These are phyloP conservation scores for Penicillium sp. DNA, from an alignment of 2,329 filamentous ascomycete species.

Conservation along the genomic window DNA sequence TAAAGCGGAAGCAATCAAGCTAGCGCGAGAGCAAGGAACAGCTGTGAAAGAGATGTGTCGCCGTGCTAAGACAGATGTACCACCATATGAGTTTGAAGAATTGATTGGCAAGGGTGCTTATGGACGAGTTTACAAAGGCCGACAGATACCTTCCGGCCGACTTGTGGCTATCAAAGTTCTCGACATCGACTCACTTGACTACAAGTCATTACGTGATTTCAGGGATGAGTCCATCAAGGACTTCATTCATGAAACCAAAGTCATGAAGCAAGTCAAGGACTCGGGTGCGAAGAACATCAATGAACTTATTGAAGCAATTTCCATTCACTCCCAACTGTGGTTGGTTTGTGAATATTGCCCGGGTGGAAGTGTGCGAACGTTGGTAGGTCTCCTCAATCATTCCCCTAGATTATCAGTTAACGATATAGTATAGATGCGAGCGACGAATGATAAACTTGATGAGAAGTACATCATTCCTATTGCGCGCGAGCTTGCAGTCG, in stretches of 20 bases:
- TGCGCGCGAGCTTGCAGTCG: constrained; percentile 65
- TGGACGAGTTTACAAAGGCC: constrained; percentile 56
- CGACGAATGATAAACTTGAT: constrained; percentile 55
- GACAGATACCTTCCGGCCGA: constrained; percentile 43
- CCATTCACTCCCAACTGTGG: constrained; percentile 67
- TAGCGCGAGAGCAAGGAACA: constrained; percentile 51
- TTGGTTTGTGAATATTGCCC: constrained; percentile 69
- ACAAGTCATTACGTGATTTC: constrained; percentile 50
- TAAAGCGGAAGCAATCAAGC: constrained; percentile 52
- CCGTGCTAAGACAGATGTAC: constrained; percentile 48
- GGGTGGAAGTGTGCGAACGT: constrained; percentile 66
- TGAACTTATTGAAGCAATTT: constrained; percentile 65
- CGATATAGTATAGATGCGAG: constrained; percentile 49
- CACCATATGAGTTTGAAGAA: constrained; percentile 55
- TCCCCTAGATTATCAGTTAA: constrained; percentile 5
- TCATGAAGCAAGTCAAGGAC: constrained; percentile 65
- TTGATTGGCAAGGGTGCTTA: constrained; percentile 57
- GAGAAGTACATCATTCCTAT: constrained; percentile 67
- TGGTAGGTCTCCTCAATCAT: constrained; percentile 51
- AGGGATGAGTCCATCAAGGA: constrained; percentile 56
- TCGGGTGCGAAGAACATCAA: constrained; percentile 66
- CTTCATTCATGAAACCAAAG: constrained; percentile 65
- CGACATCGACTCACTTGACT: constrained; percentile 55
- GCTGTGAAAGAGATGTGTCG: constrained; percentile 53
- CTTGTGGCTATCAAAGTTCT: constrained; percentile 57